Percentiles rank a stretch among this genome's conserved stretches.
phyloP scores from a whole-genome alignment of 2,329 filamentous ascomycete species.

The Xylariaceae sp. region DNA sequence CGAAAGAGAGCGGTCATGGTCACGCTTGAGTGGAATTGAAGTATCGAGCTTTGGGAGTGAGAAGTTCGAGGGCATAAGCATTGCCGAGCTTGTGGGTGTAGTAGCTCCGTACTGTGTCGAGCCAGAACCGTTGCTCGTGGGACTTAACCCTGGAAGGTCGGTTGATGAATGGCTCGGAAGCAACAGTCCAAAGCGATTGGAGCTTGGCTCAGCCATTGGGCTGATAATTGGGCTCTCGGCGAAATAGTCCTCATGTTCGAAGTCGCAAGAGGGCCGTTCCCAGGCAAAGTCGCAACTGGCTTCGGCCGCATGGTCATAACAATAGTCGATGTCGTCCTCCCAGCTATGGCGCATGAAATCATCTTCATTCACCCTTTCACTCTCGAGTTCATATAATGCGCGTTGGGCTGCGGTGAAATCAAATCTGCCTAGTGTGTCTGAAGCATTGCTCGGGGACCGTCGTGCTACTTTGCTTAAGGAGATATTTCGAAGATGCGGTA shows the following conservation, averaged over 20 bases:
- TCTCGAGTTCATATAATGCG: conserved; percentile 28
- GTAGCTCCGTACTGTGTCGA: conserved; percentile 41
- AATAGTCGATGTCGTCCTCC: conserved; percentile 69
- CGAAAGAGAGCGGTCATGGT: conserved; percentile 42
- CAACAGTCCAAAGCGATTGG: conserved; percentile 11
- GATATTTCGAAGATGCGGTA: conserved; percentile 50
- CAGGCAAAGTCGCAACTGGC: conserved; percentile 64
- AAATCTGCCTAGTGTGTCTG: conserved; percentile 48
- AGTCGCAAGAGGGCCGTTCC: conserved; percentile 55
- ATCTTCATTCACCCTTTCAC: conserved; percentile 23
- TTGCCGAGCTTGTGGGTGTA: conserved; percentile 39
- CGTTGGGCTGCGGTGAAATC: conserved; percentile 39
- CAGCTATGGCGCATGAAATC: conserved; percentile 48
- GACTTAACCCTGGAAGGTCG: conserved; percentile 48
- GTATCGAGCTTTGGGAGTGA: conserved; percentile 45
- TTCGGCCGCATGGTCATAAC: conserved; percentile 64
- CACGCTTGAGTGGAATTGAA: conserved; percentile 31
- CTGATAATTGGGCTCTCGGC: conserved; percentile 9
- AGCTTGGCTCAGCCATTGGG: conserved; percentile 9
- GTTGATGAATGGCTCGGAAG: conserved; percentile 31
- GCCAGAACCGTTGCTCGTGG: conserved; percentile 44
- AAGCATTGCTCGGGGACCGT: conserved; percentile 45
- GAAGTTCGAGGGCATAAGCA: conserved; percentile 46
- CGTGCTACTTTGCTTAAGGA: conserved; percentile 34
- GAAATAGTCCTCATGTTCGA: conserved; percentile 34